A percentile compares a stretch with the other conserved stretches of the same genome.
These are phyloP conservation scores for Colletotrichum chrysophilum DNA, from an alignment of 2,329 filamentous ascomycete species.

Conservation along the genomic window DNA sequence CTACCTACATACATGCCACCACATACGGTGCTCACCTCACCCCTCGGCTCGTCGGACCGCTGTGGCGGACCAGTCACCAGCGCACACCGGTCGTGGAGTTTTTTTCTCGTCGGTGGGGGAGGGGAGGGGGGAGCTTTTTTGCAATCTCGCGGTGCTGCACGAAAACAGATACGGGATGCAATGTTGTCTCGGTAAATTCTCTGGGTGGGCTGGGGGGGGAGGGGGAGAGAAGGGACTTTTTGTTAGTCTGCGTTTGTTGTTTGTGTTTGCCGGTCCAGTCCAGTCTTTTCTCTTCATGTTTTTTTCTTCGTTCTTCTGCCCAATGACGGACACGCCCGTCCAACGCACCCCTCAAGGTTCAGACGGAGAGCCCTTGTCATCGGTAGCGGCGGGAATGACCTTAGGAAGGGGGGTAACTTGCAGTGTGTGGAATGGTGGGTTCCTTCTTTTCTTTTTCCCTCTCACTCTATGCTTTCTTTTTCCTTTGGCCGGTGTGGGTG, in stretches of 20 bases:
- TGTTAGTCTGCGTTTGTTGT: not conserved
- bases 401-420: not conserved
- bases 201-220: not conserved
- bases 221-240: not conserved
- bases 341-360: not conserved
- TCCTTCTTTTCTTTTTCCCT: not conserved
- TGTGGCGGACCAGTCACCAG: not conserved
- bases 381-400: not conserved
- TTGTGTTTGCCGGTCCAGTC: not conserved
- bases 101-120: not conserved
- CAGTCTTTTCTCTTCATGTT: not conserved
- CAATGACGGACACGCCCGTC: not conserved
- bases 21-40: not conserved
- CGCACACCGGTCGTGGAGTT: not conserved
- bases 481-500: not conserved
- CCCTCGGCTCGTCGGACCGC: not conserved
- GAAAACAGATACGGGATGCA: constrained; percentile 5
- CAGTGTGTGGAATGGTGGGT: not conserved
- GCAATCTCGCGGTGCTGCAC: constrained; percentile 7
- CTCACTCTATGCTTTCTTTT: not conserved
- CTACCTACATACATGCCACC: not conserved
- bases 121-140: not conserved
- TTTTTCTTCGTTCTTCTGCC: not conserved
- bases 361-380: not conserved
- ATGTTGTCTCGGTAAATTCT: constrained; percentile 1